Base-by-base conservation (phyloP, 148 eudicot species). In the Selenicereus undatus region DNA sequence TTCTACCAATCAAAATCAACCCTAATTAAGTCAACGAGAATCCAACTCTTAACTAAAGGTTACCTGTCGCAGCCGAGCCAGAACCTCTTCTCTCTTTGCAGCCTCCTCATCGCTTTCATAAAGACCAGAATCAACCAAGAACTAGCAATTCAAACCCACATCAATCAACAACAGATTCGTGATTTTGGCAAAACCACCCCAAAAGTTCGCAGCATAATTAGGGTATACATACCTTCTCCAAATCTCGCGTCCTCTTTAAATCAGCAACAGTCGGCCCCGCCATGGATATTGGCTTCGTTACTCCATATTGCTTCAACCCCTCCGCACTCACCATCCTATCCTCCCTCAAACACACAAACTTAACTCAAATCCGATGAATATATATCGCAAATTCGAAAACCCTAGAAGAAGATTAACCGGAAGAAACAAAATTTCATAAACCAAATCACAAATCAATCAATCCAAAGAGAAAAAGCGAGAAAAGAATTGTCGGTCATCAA, bases 91-190 rank as follows among this genome's bases (percentile, higher is more conserved):
- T 79, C 96, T 88, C 89, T 88, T 93, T 13, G 83, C 83, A 72
- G 87, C 81, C 81, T 90, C 97, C 73, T 90, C 94, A 2, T 88
- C 73, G 82, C 89, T 91, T 69, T 95, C 98, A 68, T 95, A 89
- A 0, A 95, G 83, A 73, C 90, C 93, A 35, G 89, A 81, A 32
- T 90, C 87, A 22, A 84, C 86, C 97, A 95, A 80, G 87, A 89
- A 90, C 98, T 95, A 76, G 11, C 48, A 70, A 80, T 22, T 73
- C 58, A 71, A 58, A 43, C 35, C 73, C 64, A 70, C 36, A 54
- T 17, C 70, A 62, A 50, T 17, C 70, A 62, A 60, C 80, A 64
- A 52, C 62, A 56, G 43, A 20, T 56, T 56, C 18, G 8, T 20
- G 22, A 56, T 18, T 56, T 18, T 11, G 52, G 52, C 62, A 56